Percentiles rank a stretch among this genome's conserved stretches.
Conservation (phyloP, 2,329 filamentous ascomycete genomes). For the Penicillium sp. region DNA sequence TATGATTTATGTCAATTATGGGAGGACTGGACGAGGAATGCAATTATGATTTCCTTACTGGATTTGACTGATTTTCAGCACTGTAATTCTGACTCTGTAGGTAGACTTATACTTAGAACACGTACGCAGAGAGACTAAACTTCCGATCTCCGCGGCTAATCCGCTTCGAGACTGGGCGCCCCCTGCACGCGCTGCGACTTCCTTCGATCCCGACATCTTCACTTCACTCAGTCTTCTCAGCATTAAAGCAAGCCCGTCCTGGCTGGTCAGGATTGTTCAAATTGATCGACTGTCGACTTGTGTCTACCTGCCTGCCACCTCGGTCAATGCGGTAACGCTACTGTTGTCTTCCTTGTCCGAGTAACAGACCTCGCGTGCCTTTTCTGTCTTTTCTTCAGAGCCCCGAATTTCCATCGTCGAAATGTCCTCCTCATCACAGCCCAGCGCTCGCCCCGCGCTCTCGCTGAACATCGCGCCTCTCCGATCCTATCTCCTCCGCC, state of each 20-base stretch:
- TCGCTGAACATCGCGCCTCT: constrained; percentile 69
- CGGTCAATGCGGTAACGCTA: not conserved
- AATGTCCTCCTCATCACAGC: constrained; percentile 18
- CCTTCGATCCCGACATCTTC: not conserved
- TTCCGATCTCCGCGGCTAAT: not conserved
- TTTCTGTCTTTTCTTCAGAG: not conserved
- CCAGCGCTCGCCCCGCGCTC: constrained; percentile 47
- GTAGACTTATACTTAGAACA: no score
- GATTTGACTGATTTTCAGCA: not conserved
- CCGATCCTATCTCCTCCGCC: constrained; percentile 73
- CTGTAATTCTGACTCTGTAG: no score
- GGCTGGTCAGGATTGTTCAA: not conserved
- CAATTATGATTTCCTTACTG: not conserved
- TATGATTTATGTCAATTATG: constrained; percentile 8
- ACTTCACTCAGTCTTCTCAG: no score
- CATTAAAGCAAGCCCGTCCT: no score
- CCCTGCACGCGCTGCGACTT: not conserved
- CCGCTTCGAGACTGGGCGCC: not conserved
- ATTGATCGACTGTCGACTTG: not conserved
- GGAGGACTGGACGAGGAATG: not conserved
- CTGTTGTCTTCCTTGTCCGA: not conserved
- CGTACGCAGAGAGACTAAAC: no score
- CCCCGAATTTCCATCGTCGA: not conserved
- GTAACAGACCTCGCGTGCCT: not conserved
- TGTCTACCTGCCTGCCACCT: not conserved